These are phyloP conservation scores for Escallonia herrerae DNA, from an alignment of 129 eudicot genomes.

Conservation along the genomic window DNA sequence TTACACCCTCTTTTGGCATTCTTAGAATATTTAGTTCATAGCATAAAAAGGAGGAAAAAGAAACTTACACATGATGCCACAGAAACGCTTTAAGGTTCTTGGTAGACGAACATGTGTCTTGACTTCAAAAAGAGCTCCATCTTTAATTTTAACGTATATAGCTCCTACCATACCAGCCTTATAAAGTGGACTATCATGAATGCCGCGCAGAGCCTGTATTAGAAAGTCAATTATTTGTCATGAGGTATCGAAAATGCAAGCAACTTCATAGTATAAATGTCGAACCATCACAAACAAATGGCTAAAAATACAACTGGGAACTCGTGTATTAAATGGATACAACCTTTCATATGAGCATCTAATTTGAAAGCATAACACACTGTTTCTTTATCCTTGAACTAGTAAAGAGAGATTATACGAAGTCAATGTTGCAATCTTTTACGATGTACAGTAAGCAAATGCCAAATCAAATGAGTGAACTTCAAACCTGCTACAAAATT, in stretches of 20 bases:
- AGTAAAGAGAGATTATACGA: no score
- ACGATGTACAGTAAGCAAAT: no score
- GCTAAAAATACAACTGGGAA: no score
- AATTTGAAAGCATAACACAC: no score
- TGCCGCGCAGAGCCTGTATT: slow-evolving; percentile 1
- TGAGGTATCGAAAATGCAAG: background rate
- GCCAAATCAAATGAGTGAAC: no score
- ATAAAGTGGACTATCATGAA: slow-evolving; percentile 10
- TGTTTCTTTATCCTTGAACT: no score
- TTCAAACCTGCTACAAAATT: no score
- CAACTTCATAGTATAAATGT: background rate
- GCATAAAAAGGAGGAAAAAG: background rate
- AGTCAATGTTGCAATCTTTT: no score
- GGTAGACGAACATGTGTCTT: slow-evolving; percentile 14
- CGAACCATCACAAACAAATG: background rate
- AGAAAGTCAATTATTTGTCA: background rate
- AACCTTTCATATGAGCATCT: no score
- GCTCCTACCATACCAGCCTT: slow-evolving; percentile 14
- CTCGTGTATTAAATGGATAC: no score
- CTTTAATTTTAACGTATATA: slow-evolving; percentile 5
- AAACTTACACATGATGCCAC: slow-evolving; percentile 14
- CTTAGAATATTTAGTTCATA: no score
- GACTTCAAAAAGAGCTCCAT: slow-evolving; percentile 11
- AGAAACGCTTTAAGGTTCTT: slow-evolving; percentile 12
- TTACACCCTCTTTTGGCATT: no score